These are phyloP conservation scores for Cercophora sp. DNA, from an alignment of 495 filamentous ascomycete genomes.

Conservation along the genomic window DNA sequence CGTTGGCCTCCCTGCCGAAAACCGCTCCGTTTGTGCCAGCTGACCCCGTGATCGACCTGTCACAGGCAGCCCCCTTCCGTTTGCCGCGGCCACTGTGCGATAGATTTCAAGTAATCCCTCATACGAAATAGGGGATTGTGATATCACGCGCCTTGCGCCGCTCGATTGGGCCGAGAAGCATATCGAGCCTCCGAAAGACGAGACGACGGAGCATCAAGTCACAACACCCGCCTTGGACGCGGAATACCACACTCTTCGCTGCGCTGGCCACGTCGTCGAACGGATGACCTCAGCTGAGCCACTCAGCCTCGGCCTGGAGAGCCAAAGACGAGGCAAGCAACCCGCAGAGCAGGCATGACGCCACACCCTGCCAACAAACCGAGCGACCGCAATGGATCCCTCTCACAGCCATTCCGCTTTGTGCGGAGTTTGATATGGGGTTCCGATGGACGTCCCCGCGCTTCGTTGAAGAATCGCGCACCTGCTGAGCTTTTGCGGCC, in stretches of 20 bases:
- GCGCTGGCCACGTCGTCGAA: conserved; percentile 10
- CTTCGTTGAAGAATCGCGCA: neutral
- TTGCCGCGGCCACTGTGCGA: conserved; percentile 21
- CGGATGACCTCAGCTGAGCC: conserved; percentile 16
- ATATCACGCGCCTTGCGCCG: conserved; percentile 13
- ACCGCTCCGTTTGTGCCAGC: conserved; percentile 18
- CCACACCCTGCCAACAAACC: neutral
- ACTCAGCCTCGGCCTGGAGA: conserved; percentile 7
- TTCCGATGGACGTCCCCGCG: neutral
- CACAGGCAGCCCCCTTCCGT: conserved; percentile 19
- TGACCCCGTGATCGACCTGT: conserved; percentile 31
- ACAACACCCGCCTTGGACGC: conserved; percentile 7
- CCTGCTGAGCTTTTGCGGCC: neutral
- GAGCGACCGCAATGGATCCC: neutral
- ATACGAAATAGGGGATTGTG: neutral
- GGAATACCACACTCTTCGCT: neutral
- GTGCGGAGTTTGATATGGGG: neutral
- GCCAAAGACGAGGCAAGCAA: neutral
- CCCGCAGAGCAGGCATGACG: neutral
- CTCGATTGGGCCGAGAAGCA: neutral
- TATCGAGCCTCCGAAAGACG: neutral
- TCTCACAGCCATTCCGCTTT: neutral
- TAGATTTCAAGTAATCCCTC: no score
- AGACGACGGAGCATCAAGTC: neutral
- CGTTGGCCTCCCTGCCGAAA: conserved; percentile 1